A percentile compares a stretch with the other conserved stretches of the same genome.
Evolutionary conservation across 2,329 filamentous ascomycete species (phyloP).

Genomic region (Magnaporthales sp.): DNA sequence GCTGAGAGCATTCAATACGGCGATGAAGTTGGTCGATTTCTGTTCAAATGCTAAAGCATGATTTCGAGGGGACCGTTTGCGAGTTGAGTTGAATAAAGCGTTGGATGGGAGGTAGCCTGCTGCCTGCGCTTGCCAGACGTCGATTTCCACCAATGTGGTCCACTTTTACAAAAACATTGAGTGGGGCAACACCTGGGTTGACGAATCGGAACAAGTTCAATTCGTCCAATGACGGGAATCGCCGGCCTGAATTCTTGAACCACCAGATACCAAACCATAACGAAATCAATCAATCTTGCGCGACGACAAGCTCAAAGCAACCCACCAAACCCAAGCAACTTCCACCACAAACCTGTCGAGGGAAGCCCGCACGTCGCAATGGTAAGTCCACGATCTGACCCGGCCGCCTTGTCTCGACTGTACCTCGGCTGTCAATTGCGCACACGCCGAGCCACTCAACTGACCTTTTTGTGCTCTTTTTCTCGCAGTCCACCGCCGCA

Average conservation of each 20-base stretch:
- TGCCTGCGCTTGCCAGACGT: no score
- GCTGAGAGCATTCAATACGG: no score
- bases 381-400: not conserved
- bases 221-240: not conserved
- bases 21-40: no score
- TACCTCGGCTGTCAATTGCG: not conserved
- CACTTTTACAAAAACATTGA: not conserved
- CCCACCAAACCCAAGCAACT: not conserved
- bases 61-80: no score
- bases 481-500: conserved; percentile 6
- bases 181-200: not conserved
- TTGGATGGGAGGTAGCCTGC: no score
- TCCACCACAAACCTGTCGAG: not conserved
- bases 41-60: no score
- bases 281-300: not conserved
- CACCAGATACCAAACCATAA: not conserved
- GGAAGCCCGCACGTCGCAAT: not conserved
- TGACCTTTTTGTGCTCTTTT: not conserved
- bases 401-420: not conserved
- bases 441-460: not conserved
- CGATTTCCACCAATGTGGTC: no score
- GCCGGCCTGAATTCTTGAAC: not conserved
- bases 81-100: no score
- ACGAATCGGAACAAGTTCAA: conserved; percentile 4
- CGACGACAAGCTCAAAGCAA: not conserved